Conservation (phyloP, 2,329 filamentous ascomycete species). For the Leptographium radiaticola region DNA sequence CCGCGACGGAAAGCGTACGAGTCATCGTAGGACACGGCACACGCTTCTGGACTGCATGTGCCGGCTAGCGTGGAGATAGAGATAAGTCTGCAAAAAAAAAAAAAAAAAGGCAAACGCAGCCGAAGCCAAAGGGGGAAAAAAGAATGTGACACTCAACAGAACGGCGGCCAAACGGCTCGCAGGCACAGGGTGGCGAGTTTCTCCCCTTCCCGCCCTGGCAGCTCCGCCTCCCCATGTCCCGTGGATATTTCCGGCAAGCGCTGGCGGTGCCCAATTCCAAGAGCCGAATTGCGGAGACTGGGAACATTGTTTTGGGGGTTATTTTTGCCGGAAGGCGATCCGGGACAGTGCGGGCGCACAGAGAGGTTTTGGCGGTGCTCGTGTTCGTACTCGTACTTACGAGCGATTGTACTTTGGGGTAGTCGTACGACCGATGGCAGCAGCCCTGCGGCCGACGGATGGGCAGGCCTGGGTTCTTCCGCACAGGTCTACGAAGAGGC, state of each 20-base stretch:
- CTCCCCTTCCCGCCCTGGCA: background rate
- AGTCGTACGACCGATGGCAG: too few species aligned
- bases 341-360: too few species aligned
- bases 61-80: background rate
- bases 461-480: too few species aligned
- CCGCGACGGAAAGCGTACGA: too few species aligned
- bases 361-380: too few species aligned
- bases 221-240: background rate
- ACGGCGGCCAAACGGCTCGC: background rate
- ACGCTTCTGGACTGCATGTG: background rate
- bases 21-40: background rate
- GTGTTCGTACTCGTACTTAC: too few species aligned
- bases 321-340: too few species aligned
- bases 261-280: background rate
- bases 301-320: too few species aligned
- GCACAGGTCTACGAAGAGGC: too few species aligned
- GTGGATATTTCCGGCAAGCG: conserved; percentile 1
- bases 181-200: background rate
- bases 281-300: conserved; percentile 1
- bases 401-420: too few species aligned
- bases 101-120: background rate
- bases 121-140: background rate
- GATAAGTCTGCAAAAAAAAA: background rate
- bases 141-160: background rate
- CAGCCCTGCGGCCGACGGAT: too few species aligned